Percentiles rank a stretch among this genome's conserved stretches.
phyloP scores from a whole-genome alignment of 306 rosid species.

The Trifolium fragiferum region DNA sequence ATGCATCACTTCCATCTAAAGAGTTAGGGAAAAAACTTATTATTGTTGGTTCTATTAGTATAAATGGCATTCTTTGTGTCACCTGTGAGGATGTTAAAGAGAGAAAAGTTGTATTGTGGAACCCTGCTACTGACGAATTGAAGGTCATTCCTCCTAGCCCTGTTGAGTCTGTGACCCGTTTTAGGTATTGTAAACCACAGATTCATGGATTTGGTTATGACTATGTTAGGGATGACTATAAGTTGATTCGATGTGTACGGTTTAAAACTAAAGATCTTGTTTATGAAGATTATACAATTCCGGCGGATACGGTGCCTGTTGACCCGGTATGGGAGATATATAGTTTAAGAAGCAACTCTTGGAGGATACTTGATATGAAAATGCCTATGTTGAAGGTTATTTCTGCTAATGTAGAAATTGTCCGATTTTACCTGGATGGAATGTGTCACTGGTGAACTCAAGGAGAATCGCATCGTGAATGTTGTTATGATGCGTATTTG shows the following conservation, averaged over 20 bases:
- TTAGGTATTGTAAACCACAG: not conserved
- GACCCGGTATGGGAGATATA: no score
- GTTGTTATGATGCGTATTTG: not conserved
- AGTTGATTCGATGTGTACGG: not conserved
- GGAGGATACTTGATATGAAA: no score
- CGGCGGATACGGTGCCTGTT: no score
- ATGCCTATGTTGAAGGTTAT: not conserved
- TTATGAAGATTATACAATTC: no score
- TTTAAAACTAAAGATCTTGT: no score
- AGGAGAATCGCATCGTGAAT: not conserved
- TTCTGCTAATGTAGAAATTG: not conserved
- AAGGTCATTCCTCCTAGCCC: not conserved
- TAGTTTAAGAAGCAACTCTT: no score
- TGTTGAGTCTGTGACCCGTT: not conserved
- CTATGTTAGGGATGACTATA: not conserved
- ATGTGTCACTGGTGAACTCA: not conserved
- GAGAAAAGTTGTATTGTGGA: not conserved
- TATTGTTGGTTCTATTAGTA: not conserved
- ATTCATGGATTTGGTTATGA: conserved; percentile 6
- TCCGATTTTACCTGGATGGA: not conserved
- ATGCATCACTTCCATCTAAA: not conserved
- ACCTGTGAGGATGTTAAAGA: not conserved
- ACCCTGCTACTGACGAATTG: not conserved
- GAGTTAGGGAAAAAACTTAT: not conserved
- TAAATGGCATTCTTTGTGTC: not conserved